Conservation (phyloP, 495 filamentous ascomycete genomes). For the Neurospora pannonica region DNA sequence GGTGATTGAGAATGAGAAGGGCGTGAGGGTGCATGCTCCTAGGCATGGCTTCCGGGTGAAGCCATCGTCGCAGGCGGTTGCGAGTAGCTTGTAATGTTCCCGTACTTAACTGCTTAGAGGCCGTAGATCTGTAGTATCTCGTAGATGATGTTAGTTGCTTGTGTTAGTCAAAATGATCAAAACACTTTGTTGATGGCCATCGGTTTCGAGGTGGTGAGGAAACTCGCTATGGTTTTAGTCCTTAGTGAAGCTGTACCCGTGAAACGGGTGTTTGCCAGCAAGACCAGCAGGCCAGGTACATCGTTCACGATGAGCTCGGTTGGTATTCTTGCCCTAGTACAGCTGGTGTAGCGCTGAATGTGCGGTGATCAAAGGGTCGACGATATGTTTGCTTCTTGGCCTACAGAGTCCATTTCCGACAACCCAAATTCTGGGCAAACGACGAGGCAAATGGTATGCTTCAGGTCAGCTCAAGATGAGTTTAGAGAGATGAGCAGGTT, state of each 20-base stretch:
- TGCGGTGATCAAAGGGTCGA: not conserved
- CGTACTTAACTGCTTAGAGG: not conserved
- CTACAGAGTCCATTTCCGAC: not conserved
- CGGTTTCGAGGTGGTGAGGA: not conserved
- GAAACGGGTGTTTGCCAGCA: not conserved
- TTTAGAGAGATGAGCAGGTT: not conserved
- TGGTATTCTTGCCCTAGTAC: not conserved
- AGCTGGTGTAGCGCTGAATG: not conserved
- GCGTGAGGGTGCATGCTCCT: constrained; percentile 45
- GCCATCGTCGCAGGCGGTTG: constrained; percentile 1
- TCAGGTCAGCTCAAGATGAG: not conserved
- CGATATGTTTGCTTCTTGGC: not conserved
- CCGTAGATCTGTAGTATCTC: not conserved
- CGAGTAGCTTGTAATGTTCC: not conserved
- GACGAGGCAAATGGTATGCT: not conserved
- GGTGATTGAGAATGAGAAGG: constrained; percentile 38
- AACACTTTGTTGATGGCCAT: not conserved
- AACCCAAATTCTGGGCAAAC: not conserved
- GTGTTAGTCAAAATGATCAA: not conserved
- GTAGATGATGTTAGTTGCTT: not conserved
- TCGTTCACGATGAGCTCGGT: not conserved
- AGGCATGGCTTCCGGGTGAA: constrained; percentile 44
- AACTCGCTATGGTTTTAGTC: not conserved
- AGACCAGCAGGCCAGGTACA: not conserved
- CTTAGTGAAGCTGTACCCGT: not conserved